These are phyloP conservation scores for Artemisia princeps DNA, from an alignment of 140 eudicot species.

Conservation along the genomic window DNA sequence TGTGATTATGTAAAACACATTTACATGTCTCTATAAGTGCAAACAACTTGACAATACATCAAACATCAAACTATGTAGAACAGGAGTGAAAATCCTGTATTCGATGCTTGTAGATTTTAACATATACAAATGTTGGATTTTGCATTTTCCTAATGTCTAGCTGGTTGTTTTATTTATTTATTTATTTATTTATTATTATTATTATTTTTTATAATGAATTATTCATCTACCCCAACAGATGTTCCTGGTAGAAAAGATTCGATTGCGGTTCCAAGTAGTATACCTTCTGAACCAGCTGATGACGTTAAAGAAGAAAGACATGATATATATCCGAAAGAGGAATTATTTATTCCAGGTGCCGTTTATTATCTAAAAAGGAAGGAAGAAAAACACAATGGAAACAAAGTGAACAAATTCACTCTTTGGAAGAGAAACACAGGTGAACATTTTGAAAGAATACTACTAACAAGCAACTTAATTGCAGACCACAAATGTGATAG, in stretches of 20 bases:
- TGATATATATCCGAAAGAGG: conserved; percentile 36
- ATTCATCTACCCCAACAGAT: conserved; percentile 35
- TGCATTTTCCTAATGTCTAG: no score
- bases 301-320: conserved; percentile 24
- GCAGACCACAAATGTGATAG: conserved; percentile 83
- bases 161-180: no score
- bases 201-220: no score
- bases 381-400: conserved; percentile 28
- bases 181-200: no score
- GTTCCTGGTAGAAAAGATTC: conserved; percentile 43
- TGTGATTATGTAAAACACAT: no score
- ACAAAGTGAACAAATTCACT: conserved; percentile 40
- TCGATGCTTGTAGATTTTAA: no score
- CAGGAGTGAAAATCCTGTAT: no score
- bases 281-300: conserved; percentile 23
- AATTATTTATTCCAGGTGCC: conserved; percentile 75
- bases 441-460: conserved; percentile 69
- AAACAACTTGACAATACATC: no score
- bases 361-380: conserved; percentile 72
- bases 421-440: conserved; percentile 70
- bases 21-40: no score
- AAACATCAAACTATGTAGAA: no score
- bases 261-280: conserved; percentile 14
- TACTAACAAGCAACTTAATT: conserved; percentile 65
- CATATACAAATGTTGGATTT: no score